Evolutionary conservation across 495 filamentous ascomycete species (phyloP).

Genomic region (Aspergillus haitiensis): DNA sequence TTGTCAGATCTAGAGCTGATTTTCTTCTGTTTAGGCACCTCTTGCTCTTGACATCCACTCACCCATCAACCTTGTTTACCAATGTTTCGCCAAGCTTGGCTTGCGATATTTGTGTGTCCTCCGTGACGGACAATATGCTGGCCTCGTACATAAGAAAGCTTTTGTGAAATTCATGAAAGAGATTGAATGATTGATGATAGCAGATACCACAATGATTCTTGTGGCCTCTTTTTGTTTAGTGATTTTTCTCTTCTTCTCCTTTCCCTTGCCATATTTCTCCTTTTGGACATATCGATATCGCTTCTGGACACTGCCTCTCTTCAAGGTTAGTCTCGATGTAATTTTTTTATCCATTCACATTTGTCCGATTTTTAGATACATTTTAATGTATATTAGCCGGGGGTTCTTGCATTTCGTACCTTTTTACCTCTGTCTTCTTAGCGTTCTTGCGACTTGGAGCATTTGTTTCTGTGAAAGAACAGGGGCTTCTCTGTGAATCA

Average conservation of each 20-base stretch:
- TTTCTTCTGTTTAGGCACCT: conserved; percentile 57
- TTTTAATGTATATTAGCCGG: too few relatives aligned
- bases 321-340: too few relatives aligned
- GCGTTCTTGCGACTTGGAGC: too few relatives aligned
- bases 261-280: background rate
- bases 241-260: background rate
- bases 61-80: conserved; percentile 93
- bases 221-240: background rate
- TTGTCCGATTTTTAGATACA: too few relatives aligned
- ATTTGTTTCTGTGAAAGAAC: too few relatives aligned
- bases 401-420: too few relatives aligned
- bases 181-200: conserved; percentile 52
- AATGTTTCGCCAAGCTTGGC: conserved; percentile 94
- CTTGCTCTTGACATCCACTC: conserved; percentile 84
- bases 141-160: conserved; percentile 93
- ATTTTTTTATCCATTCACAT: background rate
- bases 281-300: background rate
- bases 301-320: too few relatives aligned
- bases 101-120: conserved; percentile 90
- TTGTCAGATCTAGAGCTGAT: conserved; percentile 5
- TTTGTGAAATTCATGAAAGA: conserved; percentile 95
- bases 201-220: background rate
- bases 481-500: too few relatives aligned
- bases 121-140: conserved; percentile 78
- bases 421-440: too few relatives aligned